phyloP scores from a whole-genome alignment of 2,329 filamentous ascomycete genomes.

The Xylaria arbuscula region DNA sequence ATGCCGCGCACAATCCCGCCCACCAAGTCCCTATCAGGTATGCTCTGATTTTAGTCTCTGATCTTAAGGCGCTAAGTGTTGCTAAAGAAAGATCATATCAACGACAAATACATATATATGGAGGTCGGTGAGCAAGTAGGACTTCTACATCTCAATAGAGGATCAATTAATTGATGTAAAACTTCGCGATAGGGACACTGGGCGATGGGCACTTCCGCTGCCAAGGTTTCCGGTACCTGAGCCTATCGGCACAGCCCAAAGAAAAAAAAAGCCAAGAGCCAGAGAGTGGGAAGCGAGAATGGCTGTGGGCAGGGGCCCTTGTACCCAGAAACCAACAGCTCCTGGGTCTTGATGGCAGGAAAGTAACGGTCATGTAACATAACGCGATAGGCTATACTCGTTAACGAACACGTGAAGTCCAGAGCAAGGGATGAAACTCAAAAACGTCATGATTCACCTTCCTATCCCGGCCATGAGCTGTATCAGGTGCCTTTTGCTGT shows the following conservation, averaged over 20 bases:
- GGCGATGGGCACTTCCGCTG: neutral
- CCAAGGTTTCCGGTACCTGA: neutral
- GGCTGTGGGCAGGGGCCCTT: neutral
- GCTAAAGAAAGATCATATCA: slow-evolving; percentile 19
- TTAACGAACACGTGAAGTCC: neutral
- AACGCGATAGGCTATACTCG: neutral
- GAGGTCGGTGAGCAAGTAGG: neutral
- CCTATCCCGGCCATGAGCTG: slow-evolving; percentile 1
- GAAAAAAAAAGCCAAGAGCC: neutral
- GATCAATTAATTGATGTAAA: neutral
- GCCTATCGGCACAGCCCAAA: neutral
- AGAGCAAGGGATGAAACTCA: neutral
- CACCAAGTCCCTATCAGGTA: neutral
- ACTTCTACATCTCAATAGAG: neutral
- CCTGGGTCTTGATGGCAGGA: neutral
- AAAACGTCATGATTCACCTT: slow-evolving; percentile 3
- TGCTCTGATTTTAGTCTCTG: neutral
- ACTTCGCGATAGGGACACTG: neutral
- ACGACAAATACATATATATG: neutral
- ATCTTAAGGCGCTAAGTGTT: neutral
- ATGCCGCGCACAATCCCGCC: slow-evolving; percentile 15
- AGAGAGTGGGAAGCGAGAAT: neutral
- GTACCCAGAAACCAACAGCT: neutral
- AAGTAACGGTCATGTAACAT: neutral
- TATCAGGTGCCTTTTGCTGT: slow-evolving; percentile 1